These are phyloP conservation scores for Hirschioporus abietinus DNA, from an alignment of 768 basidiomycete genomes.

Conservation along the genomic window DNA sequence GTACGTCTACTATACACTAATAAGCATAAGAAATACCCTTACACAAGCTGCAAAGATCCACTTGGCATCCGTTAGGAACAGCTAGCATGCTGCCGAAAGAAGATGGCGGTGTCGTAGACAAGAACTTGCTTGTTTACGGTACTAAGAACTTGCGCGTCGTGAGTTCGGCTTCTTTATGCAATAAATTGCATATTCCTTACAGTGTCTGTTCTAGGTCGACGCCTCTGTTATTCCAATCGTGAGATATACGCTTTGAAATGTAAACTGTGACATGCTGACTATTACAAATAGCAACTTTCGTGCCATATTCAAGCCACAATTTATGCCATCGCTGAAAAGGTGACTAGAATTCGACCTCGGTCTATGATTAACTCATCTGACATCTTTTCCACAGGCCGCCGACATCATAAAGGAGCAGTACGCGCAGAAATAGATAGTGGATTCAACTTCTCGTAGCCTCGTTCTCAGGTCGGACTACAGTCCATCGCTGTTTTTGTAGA, in stretches of 20 bases:
- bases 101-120: constrained; percentile 32
- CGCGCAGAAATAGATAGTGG: background rate
- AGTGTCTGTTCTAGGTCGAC: background rate
- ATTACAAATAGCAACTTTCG: background rate
- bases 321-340: constrained; percentile 7
- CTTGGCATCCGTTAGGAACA: constrained; percentile 29
- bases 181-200: no score
- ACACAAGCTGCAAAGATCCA: constrained; percentile 6
- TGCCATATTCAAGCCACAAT: constrained; percentile 5
- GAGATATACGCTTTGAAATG: background rate
- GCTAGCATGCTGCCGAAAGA: constrained; percentile 35
- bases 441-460: background rate
- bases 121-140: constrained; percentile 27
- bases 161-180: constrained; percentile 8
- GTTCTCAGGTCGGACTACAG: no score
- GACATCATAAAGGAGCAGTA: background rate
- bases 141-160: constrained; percentile 26
- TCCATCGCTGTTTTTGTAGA: no score
- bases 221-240: constrained; percentile 6
- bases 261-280: no score
- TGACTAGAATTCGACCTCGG: background rate
- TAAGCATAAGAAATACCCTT: constrained; percentile 6
- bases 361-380: background rate
- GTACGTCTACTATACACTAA: constrained; percentile 9
- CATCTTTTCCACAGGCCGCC: background rate